phyloP scores from a whole-genome alignment of 257 asterid species.

The Buddleja alternifolia region DNA sequence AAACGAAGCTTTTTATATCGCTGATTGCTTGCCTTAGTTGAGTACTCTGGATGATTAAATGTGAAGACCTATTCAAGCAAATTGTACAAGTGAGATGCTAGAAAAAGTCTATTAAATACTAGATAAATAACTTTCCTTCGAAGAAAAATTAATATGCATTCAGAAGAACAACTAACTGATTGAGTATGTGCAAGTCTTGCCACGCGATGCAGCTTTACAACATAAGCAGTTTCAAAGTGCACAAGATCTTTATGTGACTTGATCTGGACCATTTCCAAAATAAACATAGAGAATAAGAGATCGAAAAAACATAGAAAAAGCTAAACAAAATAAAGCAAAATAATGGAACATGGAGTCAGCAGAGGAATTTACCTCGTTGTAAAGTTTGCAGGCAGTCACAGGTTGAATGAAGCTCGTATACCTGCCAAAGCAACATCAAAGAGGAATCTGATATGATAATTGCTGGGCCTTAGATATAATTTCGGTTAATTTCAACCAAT shows the following conservation, averaged over 20 bases:
- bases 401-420: conserved; percentile 97
- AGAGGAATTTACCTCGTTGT: conserved; percentile 73
- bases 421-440: conserved; percentile 56
- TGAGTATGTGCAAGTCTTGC: conserved; percentile 87
- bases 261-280: conserved; percentile 56
- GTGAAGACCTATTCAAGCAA: conserved; percentile 73
- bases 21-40: conserved; percentile 64
- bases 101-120: conserved; percentile 9
- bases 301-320: not conserved
- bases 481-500: not conserved
- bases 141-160: conserved; percentile 27
- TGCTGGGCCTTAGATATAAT: not conserved
- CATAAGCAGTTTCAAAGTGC: conserved; percentile 98
- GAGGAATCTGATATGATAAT: conserved; percentile 4
- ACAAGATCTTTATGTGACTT: conserved; percentile 89
- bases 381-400: conserved; percentile 87
- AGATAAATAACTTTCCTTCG: conserved; percentile 6
- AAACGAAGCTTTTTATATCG: conserved; percentile 75
- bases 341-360: not conserved
- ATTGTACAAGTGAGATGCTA: conserved; percentile 29
- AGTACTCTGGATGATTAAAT: conserved; percentile 76
- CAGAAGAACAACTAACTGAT: conserved; percentile 66
- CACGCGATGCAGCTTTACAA: conserved; percentile 92
- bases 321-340: conserved; percentile 8
- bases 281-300: conserved; percentile 2